A percentile compares a stretch with the other conserved stretches of the same genome.
These are phyloP conservation scores for Lachnellula hyalina DNA, from an alignment of 2,329 filamentous ascomycete species.

Conservation along the genomic window DNA sequence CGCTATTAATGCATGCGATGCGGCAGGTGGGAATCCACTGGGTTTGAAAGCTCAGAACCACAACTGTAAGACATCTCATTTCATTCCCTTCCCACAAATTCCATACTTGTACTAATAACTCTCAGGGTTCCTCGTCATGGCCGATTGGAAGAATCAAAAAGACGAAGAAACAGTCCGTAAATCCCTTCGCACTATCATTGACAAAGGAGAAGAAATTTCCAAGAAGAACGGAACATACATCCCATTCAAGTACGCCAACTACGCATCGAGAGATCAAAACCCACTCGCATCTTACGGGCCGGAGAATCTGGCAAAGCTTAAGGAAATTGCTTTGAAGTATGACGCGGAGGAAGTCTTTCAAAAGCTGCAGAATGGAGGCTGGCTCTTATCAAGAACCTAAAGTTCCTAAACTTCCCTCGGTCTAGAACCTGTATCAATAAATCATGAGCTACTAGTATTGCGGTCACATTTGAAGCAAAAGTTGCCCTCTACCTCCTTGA, in stretches of 20 bases:
- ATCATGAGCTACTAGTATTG: no score
- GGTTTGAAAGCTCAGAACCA: conserved; percentile 1
- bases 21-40: neutral
- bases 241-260: conserved; percentile 1
- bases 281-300: neutral
- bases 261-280: conserved; percentile 1
- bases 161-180: neutral
- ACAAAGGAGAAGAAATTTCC: neutral
- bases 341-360: conserved; percentile 1
- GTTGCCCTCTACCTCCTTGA: no score
- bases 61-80: neutral
- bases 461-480: no score
- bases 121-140: neutral
- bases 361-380: conserved; percentile 1
- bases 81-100: neutral
- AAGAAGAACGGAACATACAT: neutral
- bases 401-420: no score
- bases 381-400: neutral
- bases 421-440: no score
- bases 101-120: neutral
- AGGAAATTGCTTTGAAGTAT: neutral
- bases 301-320: neutral
- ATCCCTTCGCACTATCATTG: neutral
- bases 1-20: neutral
- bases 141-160: neutral